Base-by-base conservation (phyloP, 2,329 filamentous ascomycete genomes). In the Beauveria medogensis region DNA sequence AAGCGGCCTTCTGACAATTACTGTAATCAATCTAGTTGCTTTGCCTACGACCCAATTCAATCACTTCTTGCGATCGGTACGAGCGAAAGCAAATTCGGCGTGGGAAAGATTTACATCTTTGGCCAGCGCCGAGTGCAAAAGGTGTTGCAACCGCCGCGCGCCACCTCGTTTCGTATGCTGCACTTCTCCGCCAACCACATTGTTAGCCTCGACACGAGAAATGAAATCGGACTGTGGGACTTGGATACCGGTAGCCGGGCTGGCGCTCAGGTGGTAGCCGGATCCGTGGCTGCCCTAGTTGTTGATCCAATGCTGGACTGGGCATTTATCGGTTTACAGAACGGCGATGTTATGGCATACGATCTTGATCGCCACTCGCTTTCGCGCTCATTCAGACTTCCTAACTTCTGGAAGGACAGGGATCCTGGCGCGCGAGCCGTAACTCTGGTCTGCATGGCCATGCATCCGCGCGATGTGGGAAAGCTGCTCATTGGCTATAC, bases 251-350 rank as follows among this genome's bases (percentile, higher is more conserved):
- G 86, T 67, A 80, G 79, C 60, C 80, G 88, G 60, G 66, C 91
- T 44, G 83, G 85, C 28, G 85, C 85, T 40, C 88, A 92, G 70
- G 84, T 89, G 4, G 87, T 91, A 10, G 90, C 91, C 0, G 92
- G 91, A 6, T 82, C 86, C 54, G 90, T 92, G 22, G 87, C 85
- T 16, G 82, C 84, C 37, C 72, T 97, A 68, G 81, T 89, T 61
- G 92, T 89, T 8, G 94, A 99, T 71, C 91, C 93, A 0, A 90
- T 91, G 76, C 80, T 99, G 63, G 94, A 99, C 73, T 99, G 95
- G 85, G 91, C 88, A 43, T 88, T 99, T 64, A 78, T 97, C 50
- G 94, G 92, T 14, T 77, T 92, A 64, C 85, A 90, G 65, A 90
- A 83, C 69, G 92, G 93, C 63, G 92, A 97, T 62, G 80, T 97